Evolutionary conservation across 495 filamentous ascomycete genomes (phyloP).

Genomic region (Rhizodiscina lignyota): DNA sequence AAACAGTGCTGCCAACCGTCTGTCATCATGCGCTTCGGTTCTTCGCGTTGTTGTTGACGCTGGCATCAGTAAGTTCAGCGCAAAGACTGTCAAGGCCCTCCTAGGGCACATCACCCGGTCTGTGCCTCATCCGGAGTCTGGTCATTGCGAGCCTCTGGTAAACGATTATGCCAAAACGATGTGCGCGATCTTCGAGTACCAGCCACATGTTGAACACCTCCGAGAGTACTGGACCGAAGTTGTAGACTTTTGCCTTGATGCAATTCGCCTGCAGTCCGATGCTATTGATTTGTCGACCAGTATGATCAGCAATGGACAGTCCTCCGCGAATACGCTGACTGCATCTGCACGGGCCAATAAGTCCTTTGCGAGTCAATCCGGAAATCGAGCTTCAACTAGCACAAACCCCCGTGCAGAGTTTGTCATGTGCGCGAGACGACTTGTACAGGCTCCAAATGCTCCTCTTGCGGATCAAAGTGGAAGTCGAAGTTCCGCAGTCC

Average conservation of each 20-base stretch:
- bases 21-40: constrained; percentile 54
- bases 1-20: constrained; percentile 51
- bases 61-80: constrained; percentile 48
- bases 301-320: too few species aligned
- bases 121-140: constrained; percentile 42
- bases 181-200: constrained; percentile 46
- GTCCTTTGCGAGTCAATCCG: too few species aligned
- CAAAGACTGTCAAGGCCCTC: constrained; percentile 60
- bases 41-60: constrained; percentile 54
- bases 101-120: constrained; percentile 69
- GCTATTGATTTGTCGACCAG: constrained; percentile 16
- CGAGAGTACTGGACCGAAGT: constrained; percentile 46
- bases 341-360: too few species aligned
- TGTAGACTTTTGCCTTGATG: constrained; percentile 49
- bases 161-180: constrained; percentile 68
- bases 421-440: constrained; percentile 42
- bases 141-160: constrained; percentile 53
- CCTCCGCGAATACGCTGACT: too few species aligned
- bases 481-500: too few species aligned
- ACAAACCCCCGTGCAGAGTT: too few species aligned
- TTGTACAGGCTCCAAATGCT: constrained; percentile 51
- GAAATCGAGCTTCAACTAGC: too few species aligned
- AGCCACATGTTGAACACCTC: constrained; percentile 66
- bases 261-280: too few species aligned
- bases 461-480: constrained; percentile 44